Percentiles rank a stretch among this genome's conserved stretches.
phyloP scores from a whole-genome alignment of 163 green algal species.

The Trebouxiophyceae sp. region DNA sequence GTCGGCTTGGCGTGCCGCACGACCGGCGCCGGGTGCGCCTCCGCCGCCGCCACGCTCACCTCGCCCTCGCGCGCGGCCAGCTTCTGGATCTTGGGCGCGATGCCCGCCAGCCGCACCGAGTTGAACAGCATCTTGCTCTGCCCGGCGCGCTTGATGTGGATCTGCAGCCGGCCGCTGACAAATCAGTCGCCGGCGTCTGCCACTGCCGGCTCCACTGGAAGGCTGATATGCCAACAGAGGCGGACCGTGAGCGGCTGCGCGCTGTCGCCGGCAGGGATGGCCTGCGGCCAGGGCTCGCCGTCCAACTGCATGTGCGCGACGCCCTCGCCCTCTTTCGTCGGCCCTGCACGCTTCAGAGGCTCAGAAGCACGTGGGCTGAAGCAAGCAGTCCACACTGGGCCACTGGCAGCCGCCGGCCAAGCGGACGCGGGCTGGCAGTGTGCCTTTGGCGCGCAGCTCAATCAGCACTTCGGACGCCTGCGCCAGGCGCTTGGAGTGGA shows the following conservation, averaged over 20 bases:
- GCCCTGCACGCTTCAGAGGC: background rate
- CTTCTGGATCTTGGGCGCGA: slow-evolving; percentile 19
- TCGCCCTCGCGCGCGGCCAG: slow-evolving; percentile 12
- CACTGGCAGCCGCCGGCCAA: background rate
- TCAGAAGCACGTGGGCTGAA: too few relatives aligned
- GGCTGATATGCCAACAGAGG: background rate
- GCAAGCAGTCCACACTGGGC: background rate
- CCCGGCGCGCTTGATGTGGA: slow-evolving; percentile 16
- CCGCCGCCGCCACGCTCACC: background rate
- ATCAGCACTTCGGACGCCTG: slow-evolving; percentile 34
- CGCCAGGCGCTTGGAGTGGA: slow-evolving; percentile 43
- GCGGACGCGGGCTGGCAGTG: too few relatives aligned
- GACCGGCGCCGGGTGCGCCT: background rate
- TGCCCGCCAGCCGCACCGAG: slow-evolving; percentile 15
- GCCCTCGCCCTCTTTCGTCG: slow-evolving; percentile 1
- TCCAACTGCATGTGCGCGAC: slow-evolving; percentile 50
- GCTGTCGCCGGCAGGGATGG: slow-evolving; percentile 21
- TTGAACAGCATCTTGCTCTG: slow-evolving; percentile 28
- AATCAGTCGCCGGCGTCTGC: background rate
- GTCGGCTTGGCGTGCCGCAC: background rate
- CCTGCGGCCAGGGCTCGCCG: slow-evolving; percentile 51
- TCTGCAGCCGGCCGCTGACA: slow-evolving; percentile 7
- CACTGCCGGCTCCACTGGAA: background rate
- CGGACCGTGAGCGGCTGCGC: slow-evolving; percentile 14
- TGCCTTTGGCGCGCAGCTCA: slow-evolving; percentile 10